These are phyloP conservation scores for Hyphopichia khmerensis DNA, from an alignment of 1,139 yeast genomes.

Conservation along the genomic window DNA sequence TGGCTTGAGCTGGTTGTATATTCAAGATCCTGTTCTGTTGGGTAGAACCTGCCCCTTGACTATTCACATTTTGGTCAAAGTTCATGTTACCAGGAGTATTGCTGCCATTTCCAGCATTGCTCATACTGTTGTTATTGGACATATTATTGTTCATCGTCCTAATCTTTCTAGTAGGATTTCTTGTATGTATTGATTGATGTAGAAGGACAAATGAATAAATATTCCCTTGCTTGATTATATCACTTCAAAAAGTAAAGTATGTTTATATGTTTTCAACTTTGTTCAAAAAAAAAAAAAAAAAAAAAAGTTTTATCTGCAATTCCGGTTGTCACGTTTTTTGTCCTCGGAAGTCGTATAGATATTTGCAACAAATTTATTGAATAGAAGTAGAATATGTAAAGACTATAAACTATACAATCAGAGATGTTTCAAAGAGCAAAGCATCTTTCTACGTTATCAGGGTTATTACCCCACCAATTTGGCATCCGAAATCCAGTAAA, in stretches of 20 bases:
- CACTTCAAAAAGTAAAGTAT: too few species aligned
- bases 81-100: background rate
- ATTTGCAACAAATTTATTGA: too few species aligned
- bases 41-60: background rate
- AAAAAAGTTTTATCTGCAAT: too few species aligned
- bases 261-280: too few species aligned
- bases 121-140: background rate
- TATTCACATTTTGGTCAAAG: background rate
- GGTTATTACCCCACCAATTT: constrained; percentile 51
- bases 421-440: constrained; percentile 24
- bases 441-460: constrained; percentile 41
- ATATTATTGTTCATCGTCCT: background rate
- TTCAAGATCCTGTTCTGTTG: constrained; percentile 13
- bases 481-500: constrained; percentile 36
- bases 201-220: background rate
- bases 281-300: too few species aligned
- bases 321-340: too few species aligned
- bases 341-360: too few species aligned
- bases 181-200: background rate
- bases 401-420: too few species aligned
- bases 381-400: too few species aligned
- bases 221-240: too few species aligned
- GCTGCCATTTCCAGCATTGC: background rate
- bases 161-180: too few species aligned
- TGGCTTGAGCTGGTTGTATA: constrained; percentile 57